Conservation (phyloP, 148 eudicot genomes). For the Beta vulgaris region DNA sequence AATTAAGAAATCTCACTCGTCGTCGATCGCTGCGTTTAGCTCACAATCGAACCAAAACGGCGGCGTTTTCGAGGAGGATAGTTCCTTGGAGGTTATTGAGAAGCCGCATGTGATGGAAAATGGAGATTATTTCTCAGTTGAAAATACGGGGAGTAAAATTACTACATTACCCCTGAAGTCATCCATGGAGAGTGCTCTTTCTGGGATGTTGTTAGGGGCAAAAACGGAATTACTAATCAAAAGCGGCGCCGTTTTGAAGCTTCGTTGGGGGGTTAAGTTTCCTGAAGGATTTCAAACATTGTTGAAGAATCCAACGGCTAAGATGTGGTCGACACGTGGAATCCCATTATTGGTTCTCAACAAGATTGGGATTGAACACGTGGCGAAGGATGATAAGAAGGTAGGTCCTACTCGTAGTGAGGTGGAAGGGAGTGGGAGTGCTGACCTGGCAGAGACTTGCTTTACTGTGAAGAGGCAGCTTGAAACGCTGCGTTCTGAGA, state of each 20-base stretch:
- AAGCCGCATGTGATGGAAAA: slow-evolving; percentile 21
- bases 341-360: slow-evolving; percentile 59
- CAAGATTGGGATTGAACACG: slow-evolving; percentile 79
- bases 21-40: slow-evolving; percentile 25
- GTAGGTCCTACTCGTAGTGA: slow-evolving; percentile 10
- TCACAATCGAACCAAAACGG: slow-evolving; percentile 11
- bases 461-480: slow-evolving; percentile 59
- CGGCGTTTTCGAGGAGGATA: slow-evolving; percentile 23
- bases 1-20: slow-evolving; percentile 55
- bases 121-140: slow-evolving; percentile 24
- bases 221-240: slow-evolving; percentile 55
- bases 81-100: slow-evolving; percentile 36
- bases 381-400: slow-evolving; percentile 37
- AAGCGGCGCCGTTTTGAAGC: slow-evolving; percentile 51
- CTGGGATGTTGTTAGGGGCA: slow-evolving; percentile 58
- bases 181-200: slow-evolving; percentile 32
- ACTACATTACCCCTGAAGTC: slow-evolving; percentile 25
- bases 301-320: slow-evolving; percentile 31
- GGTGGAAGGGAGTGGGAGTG: slow-evolving; percentile 16
- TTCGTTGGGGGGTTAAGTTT: slow-evolving; percentile 79
- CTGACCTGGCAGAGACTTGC: slow-evolving; percentile 49
- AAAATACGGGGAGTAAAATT: slow-evolving; percentile 19
- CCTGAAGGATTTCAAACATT: slow-evolving; percentile 36
- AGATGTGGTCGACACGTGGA: slow-evolving; percentile 38
- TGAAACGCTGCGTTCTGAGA: slow-evolving; percentile 59